Base-by-base conservation (phyloP, 805 yeast species). In the Nakazawaea ambrosiae region DNA sequence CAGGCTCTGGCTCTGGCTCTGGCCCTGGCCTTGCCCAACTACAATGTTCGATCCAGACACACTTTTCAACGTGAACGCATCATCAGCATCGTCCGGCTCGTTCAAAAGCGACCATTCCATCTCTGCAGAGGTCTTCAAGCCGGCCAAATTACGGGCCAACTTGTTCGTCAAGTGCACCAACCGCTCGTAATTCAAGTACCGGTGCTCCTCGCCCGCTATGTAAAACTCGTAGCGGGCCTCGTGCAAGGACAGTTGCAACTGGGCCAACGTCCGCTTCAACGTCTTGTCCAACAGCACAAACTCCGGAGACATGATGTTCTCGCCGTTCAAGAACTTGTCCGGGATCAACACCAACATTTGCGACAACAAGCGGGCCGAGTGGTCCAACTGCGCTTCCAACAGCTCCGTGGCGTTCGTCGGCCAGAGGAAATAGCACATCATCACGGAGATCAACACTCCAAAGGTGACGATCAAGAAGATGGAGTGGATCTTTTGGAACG, bases 211-310 rank as follows among this genome's bases (percentile, higher is more conserved):
- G 1, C 92, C 90, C 5, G 47, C 44, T 2, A 74, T 20, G 19
- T 56, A 60, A 16, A 81, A 59, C 53, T 86, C 95, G 50, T 63
- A 81, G 42, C 66, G 65, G 2, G 87, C 67, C 42, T 83, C 92
- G 32, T 68, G 73, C 10, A 79, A 51, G 38, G 60, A 53, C 5
- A 54, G 48, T 20, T 63, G 58, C 28, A 81, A 51, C 5, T 49
- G 48, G 1, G 55, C 49, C 2, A 74, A 58, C 32, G 65, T 63
- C 11, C 53, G 48, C 40, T 68, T 68, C 31, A 78, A 58, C 14
- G 54, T 47, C 11, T 53, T 57, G 27, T 63, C 55, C 19, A 67
- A 48, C 40, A 50, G 52, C 20, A 53, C 48, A 17, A 55, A 55
- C 41, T 71, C 76, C 4, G 60, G 55, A 3, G 58, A 54, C 12